Evolutionary conservation across 371 early-diverging fungal species (phyloP), one percentile per base, ranked within the genome.

Genomic region (Rhizomucor pusillus): DNA sequence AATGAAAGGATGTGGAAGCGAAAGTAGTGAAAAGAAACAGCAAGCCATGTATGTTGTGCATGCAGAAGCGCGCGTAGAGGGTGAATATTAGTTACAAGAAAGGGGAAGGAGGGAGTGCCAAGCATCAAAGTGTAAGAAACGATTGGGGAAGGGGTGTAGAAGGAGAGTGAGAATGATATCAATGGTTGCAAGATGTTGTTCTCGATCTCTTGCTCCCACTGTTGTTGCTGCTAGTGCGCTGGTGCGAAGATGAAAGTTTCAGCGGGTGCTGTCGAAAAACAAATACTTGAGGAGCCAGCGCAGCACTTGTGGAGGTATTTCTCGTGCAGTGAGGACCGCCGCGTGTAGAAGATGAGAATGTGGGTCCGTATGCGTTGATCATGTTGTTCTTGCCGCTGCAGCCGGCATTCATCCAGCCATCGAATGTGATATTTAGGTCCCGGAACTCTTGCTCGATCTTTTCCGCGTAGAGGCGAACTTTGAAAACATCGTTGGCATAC

Each of bases 391-490:
- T 2, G 40, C 19, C 3, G n/a, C 5, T 41, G 19, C 37, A 16
- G 37, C 16, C 11, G 13, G 24, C 10, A 19, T 22, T 19, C 19
- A 13, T 33, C 9, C 49, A 48, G 35, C 11, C 33, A 48, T 29
- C 33, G 10, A n/a, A 12, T 2, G 39, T 20, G 12, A 55, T 55
- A 1, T 19, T 24, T 4, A 55, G 25, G 14, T 51, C 52, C 1
- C 44, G 37, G 19, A 75, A 67, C 47, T 75, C 67, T 23, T 71
- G 56, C 44, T 71, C 65, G 20, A 77, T 73, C 16, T 59, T 67
- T 52, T 69, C 65, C 25, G 70, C 77, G 59, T 77, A 77, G 16
- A 63, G 40, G 33, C 73, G 71, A 54, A 69, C 59, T 44, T 77
- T 66, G 44, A 69, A 77, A 4, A 73, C 68, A 45, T 77, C 74